A percentile compares a stretch with the other conserved stretches of the same genome.
Conservation (phyloP, 2,329 filamentous ascomycete genomes). For the Colletotrichum coccodes region DNA sequence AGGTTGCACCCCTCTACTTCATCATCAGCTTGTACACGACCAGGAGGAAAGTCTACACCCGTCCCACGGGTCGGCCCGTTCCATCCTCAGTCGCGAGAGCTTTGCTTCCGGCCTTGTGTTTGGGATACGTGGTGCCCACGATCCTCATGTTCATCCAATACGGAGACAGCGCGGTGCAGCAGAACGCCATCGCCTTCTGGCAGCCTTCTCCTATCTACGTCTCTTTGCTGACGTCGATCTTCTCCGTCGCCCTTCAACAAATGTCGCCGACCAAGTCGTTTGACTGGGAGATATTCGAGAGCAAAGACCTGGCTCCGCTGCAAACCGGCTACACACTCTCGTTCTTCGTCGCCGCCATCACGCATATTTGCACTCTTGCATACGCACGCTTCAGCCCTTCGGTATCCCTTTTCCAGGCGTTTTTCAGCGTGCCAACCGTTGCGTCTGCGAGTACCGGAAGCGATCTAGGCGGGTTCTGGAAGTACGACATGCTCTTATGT, state of each 20-base stretch:
- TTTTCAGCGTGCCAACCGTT: background rate
- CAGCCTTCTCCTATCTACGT: constrained; percentile 28
- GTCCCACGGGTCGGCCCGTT: constrained; percentile 29
- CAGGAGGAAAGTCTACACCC: background rate
- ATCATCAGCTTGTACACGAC: constrained; percentile 17
- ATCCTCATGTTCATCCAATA: constrained; percentile 17
- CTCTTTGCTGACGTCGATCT: background rate
- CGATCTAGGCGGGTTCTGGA: background rate
- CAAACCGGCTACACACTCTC: background rate
- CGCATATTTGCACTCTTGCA: background rate
- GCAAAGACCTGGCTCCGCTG: background rate
- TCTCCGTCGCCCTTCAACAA: background rate
- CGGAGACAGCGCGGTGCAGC: constrained; percentile 2
- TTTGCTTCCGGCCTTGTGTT: constrained; percentile 30
- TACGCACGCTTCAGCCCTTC: background rate
- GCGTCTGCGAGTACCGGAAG: background rate
- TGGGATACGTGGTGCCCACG: constrained; percentile 34
- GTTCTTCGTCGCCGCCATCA: constrained; percentile 2
- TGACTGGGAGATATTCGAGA: constrained; percentile 12
- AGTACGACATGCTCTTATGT: constrained; percentile 16
- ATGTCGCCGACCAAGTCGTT: background rate
- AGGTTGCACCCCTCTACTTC: constrained; percentile 29
- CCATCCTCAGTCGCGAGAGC: constrained; percentile 28
- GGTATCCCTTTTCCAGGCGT: background rate
- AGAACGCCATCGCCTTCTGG: constrained; percentile 22